Evolutionary conservation across 169 alveolate genomes (phyloP).

Genomic region (Theileria sp.): DNA sequence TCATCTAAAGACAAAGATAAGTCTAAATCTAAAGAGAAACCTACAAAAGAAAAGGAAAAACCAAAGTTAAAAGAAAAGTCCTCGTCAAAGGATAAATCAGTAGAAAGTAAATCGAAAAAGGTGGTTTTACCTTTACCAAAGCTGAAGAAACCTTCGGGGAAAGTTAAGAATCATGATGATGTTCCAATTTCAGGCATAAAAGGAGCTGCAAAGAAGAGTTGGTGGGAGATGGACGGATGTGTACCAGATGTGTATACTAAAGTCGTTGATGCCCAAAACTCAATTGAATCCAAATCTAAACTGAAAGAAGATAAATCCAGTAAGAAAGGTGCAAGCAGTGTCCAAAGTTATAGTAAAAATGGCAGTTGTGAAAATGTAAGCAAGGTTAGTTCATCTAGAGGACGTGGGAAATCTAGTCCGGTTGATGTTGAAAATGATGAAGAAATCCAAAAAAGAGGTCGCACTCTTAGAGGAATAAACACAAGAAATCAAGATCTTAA

Average conservation of each 20-base stretch:
- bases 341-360: background rate
- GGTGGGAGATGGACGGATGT: conserved; percentile 49
- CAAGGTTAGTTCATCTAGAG: background rate
- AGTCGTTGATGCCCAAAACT: background rate
- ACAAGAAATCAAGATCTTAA: background rate
- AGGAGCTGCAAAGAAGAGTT: conserved; percentile 16
- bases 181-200: conserved; percentile 16
- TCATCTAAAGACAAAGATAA: conserved; percentile 3
- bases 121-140: background rate
- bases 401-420: background rate
- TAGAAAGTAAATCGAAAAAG: background rate
- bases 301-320: background rate
- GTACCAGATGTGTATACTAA: background rate
- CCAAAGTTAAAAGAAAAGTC: conserved; percentile 4
- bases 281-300: background rate
- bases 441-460: background rate
- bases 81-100: conserved; percentile 10
- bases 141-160: conserved; percentile 2
- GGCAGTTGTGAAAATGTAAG: background rate
- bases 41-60: conserved; percentile 10
- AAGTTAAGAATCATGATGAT: conserved; percentile 16
- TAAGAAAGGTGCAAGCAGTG: background rate
- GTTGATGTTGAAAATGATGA: background rate
- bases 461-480: background rate
- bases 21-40: background rate